These are phyloP conservation scores for Antrodiella citrinella DNA, from an alignment of 768 basidiomycete species.

Conservation along the genomic window DNA sequence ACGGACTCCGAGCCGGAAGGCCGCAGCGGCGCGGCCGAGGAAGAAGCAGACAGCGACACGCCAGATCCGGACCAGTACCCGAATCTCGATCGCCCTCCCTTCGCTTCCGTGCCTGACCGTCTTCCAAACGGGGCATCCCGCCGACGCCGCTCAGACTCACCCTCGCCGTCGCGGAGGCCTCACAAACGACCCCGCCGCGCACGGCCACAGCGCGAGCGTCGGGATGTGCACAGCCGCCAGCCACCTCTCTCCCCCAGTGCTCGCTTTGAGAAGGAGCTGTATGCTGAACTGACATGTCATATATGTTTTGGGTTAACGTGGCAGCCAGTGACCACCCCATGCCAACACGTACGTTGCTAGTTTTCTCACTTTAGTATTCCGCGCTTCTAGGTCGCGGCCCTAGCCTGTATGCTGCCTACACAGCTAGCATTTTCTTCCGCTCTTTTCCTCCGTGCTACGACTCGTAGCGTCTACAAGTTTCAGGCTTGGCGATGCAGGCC, in stretches of 20 bases:
- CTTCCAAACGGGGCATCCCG: background rate
- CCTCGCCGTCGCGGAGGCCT: background rate
- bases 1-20: conserved; percentile 8
- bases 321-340: conserved; percentile 87
- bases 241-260: conserved; percentile 21
- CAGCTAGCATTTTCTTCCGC: background rate
- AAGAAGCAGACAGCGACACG: conserved; percentile 16
- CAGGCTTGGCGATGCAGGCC: background rate
- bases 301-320: conserved; percentile 82
- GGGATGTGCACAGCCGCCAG: background rate
- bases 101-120: conserved; percentile 17
- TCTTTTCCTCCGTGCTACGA: background rate
- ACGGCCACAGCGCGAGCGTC: background rate
- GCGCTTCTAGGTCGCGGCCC: background rate
- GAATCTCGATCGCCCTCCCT: conserved; percentile 20
- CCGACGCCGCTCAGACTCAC: conserved; percentile 3
- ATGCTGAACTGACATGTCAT: conserved; percentile 75
- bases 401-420: too few relatives aligned
- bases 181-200: background rate
- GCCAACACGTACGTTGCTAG: conserved; percentile 72
- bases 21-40: conserved; percentile 21
- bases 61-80: conserved; percentile 19
- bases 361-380: conserved; percentile 2
- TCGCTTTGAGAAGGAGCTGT: conserved; percentile 52
- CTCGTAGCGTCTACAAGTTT: background rate